These are phyloP conservation scores for Psilocybe sp. DNA, from an alignment of 768 basidiomycete genomes.

Conservation along the genomic window DNA sequence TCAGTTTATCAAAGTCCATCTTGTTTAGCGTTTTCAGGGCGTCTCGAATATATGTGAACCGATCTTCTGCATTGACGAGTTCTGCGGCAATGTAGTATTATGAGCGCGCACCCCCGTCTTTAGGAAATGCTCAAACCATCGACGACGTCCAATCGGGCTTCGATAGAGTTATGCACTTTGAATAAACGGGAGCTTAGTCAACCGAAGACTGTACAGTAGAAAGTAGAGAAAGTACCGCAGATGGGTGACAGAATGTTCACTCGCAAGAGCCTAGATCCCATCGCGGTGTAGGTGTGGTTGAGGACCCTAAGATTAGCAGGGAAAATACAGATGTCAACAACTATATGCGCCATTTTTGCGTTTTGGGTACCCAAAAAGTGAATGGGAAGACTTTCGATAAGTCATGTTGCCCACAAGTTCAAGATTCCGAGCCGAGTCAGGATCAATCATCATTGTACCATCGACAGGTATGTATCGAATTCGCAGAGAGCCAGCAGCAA, in stretches of 20 bases:
- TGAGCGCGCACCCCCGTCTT: neutral
- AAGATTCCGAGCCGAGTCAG: constrained; percentile 83
- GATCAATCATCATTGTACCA: constrained; percentile 94
- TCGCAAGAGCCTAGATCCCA: constrained; percentile 81
- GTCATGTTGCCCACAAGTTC: constrained; percentile 83
- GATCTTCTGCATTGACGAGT: constrained; percentile 72
- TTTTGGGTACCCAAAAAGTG: constrained; percentile 68
- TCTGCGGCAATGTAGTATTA: constrained; percentile 40
- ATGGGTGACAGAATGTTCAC: constrained; percentile 81
- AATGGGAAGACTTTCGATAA: constrained; percentile 64
- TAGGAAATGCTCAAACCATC: constrained; percentile 47
- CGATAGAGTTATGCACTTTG: constrained; percentile 59
- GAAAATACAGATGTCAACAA: too few relatives aligned
- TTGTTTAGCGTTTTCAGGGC: constrained; percentile 72
- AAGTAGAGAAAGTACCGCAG: constrained; percentile 44
- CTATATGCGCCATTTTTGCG: neutral
- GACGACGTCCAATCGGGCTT: constrained; percentile 84
- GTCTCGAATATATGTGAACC: constrained; percentile 63
- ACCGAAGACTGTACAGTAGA: neutral
- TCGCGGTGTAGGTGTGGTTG: constrained; percentile 85
- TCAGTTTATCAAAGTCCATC: constrained; percentile 86
- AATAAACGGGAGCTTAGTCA: constrained; percentile 1
- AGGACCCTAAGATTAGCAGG: constrained; percentile 44
- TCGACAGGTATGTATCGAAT: constrained; percentile 79
- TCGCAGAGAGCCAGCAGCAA: constrained; percentile 64